Evolutionary conservation across 257 asterid species (phyloP), one percentile per base, ranked within the genome.

Genomic region (Sherardia arvensis): DNA sequence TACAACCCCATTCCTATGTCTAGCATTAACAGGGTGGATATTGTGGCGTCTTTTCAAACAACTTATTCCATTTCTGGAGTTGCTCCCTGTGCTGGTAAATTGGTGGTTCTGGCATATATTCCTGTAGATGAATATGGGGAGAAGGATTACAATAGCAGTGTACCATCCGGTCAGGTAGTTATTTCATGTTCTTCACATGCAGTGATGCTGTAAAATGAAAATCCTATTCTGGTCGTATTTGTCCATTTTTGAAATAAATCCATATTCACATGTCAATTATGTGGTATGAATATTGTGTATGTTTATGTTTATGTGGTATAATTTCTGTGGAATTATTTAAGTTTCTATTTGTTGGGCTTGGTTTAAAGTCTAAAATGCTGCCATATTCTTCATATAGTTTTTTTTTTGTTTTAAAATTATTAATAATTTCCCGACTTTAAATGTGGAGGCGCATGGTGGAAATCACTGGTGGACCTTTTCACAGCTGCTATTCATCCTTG

Each of bases 31-130:
- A 78, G 86, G 85, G 99, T 86, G 85, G 97, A 93, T 76, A 80
- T 93, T 71, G 92, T 93, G 78, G 96, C 99, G 49, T 90, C 99
- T 74, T 90, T 93, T 54, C 97, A 90, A 66, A 90, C 95, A 78
- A 83, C 81, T 85, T 93, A 90, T 77, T 90, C 84, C 83, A 87
- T 93, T 79, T 85, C 99, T 12, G 99, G 99, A 77, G 70, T 93
- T 76, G 92, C 99, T 73, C 99, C 99, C 23, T 93, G 87, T 84
- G 97, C 95, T 70, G 97, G 90, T 81, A 74, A 90, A 66, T 90
- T 93, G 90, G 97, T 93, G 49, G 77, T 90, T 76, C 84, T 93
- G 59, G 99, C 99, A 60, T 87, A 87, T 78, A 81, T 93, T 71
- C 87, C 94, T 6, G 87, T 80, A 74, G 94, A 82, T 78, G 97